These are phyloP conservation scores for Alternaria sp. DNA, from an alignment of 2,329 filamentous ascomycete genomes.

Conservation along the genomic window DNA sequence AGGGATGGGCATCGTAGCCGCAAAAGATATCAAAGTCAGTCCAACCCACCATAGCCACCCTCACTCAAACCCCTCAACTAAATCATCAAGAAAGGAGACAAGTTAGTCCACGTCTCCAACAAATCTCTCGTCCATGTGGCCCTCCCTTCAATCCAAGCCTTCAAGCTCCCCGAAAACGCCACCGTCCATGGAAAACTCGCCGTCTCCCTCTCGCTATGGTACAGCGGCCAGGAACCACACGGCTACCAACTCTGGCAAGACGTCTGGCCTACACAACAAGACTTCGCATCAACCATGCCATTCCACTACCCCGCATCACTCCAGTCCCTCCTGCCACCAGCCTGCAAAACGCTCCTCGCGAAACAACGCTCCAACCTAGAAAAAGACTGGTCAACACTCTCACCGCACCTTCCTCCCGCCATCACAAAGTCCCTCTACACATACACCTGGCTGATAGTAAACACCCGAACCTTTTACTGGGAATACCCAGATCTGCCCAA, in stretches of 20 bases:
- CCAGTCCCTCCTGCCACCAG: constrained; percentile 49
- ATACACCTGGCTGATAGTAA: constrained; percentile 67
- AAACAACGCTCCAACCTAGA: constrained; percentile 63
- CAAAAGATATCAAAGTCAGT: constrained; percentile 68
- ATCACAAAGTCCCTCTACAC: constrained; percentile 54
- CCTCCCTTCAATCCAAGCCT: constrained; percentile 57
- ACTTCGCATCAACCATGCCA: constrained; percentile 66
- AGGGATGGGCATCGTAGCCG: constrained; percentile 80
- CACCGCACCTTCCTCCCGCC: constrained; percentile 52
- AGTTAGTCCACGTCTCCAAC: constrained; percentile 70
- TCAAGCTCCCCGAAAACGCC: constrained; percentile 60
- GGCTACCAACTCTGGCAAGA: constrained; percentile 65
- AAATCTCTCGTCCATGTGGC: constrained; percentile 68
- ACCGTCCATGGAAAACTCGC: constrained; percentile 76
- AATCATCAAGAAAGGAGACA: constrained; percentile 61
- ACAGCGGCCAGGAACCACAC: constrained; percentile 49
- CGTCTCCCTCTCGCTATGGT: constrained; percentile 65
- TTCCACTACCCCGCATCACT: constrained; percentile 59
- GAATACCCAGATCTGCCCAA: constrained; percentile 50
- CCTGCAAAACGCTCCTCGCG: constrained; percentile 53
- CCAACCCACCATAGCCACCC: neutral
- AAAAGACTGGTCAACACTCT: constrained; percentile 58
- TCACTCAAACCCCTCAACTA: constrained; percentile 13
- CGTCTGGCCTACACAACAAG: constrained; percentile 68
- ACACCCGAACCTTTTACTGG: constrained; percentile 67